Conservation (phyloP, 257 asterid genomes). For the Paraleonurus japonicus region DNA sequence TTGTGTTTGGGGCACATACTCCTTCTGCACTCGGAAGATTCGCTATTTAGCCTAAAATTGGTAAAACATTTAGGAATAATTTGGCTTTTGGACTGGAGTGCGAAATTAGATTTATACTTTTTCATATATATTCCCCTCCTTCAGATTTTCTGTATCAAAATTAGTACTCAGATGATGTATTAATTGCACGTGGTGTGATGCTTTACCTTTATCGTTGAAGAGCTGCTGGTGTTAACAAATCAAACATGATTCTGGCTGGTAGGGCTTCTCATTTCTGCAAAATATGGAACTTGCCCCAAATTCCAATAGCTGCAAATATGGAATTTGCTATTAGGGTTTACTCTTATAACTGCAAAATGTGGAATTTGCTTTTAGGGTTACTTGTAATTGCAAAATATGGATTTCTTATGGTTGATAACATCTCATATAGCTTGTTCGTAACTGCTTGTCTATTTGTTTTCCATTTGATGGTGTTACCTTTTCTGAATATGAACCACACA, state of each 20-base stretch:
- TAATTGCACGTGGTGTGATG: neutral
- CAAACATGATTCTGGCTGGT: neutral
- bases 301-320: neutral
- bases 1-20: slow-evolving; percentile 11
- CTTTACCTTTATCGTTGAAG: neutral
- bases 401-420: neutral
- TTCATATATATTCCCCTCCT: slow-evolving; percentile 14
- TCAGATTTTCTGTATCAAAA: neutral
- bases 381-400: neutral
- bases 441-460: neutral
- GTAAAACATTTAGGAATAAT: slow-evolving; percentile 3
- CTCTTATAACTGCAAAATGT: neutral
- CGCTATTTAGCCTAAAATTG: slow-evolving; percentile 6
- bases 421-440: neutral
- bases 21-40: slow-evolving; percentile 8
- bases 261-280: neutral
- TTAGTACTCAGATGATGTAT: slow-evolving; percentile 3
- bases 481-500: neutral
- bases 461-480: neutral
- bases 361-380: neutral
- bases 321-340: neutral
- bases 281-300: neutral
- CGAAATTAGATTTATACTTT: slow-evolving; percentile 7
- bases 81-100: slow-evolving; percentile 13
- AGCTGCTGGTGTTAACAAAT: neutral